Base-by-base conservation (phyloP, 495 filamentous ascomycete species). In the Pseudoneurospora amorphoporcata region DNA sequence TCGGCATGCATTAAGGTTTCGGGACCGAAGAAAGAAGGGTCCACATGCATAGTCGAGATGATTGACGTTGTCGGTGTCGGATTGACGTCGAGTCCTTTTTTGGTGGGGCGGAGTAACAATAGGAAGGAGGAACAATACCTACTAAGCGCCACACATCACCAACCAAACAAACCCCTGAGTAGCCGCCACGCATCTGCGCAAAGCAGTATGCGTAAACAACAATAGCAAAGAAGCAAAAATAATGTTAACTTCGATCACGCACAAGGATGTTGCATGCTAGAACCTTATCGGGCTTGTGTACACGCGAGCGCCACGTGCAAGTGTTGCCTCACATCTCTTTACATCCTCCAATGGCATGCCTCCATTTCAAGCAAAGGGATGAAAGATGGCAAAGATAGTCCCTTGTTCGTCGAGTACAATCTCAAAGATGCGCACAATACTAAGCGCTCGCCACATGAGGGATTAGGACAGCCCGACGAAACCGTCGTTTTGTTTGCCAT, bases 371-470 rank as follows among this genome's bases (percentile, higher is more conserved):
- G 68, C 35, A 43, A 69, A 69, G 68, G 68, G 39, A 41, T 69
- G 39, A 29, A 69, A 69, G 17, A 69, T 38, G 39, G 39, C 39
- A 69, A 10, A 39, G 23, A 41, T 69, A 19, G 14, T 35, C 14
- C 71, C 69, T 75, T 76, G 72, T 72, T 42, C 10, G 17, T 19
- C 14, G 65, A 72, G 73, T 10, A 80, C 75, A 78, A 81, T 78
- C 77, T 70, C 71, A 80, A 80, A 76, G 73, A 58, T 35, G 39
- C 35, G 68, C 38, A 80, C 75, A 79, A 79, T 81, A 76, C 72
- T 73, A 80, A 79, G 70, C 38, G 53, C 53, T 65, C 53, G 35
- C 29, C 53, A 35, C 53, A 65, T 65, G 53, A 35, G 23, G 14
- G 53, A 65, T 35, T 65, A 65, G 53, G 53, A 65, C 53, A 65